A percentile compares a stretch with the other conserved stretches of the same genome.
phyloP scores from a whole-genome alignment of 805 yeast species.

The Saturnispora quitensis region DNA sequence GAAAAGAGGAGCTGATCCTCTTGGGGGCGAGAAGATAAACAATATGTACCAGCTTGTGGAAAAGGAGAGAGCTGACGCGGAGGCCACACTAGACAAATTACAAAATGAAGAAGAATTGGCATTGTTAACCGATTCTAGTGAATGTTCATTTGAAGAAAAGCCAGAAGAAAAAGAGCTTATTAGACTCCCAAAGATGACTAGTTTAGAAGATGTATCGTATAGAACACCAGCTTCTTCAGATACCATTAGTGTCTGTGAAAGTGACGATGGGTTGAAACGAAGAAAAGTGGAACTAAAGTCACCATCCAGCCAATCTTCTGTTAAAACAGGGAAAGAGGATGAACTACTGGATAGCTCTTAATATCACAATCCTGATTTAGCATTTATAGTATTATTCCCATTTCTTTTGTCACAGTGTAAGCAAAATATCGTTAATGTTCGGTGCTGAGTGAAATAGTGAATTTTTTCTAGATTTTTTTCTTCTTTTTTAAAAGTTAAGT shows the following conservation, averaged over 20 bases:
- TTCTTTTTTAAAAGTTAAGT: neutral
- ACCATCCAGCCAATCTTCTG: neutral
- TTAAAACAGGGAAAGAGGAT: neutral
- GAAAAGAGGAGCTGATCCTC: constrained; percentile 32
- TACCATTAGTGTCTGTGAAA: neutral
- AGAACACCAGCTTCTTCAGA: neutral
- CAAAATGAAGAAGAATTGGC: neutral
- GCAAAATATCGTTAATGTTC: neutral
- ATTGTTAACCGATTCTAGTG: constrained; percentile 4
- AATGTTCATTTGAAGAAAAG: neutral
- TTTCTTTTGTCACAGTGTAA: neutral
- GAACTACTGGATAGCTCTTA: neutral
- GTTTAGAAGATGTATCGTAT: neutral
- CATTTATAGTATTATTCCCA: neutral
- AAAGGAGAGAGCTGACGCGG: constrained; percentile 12
- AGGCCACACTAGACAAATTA: constrained; percentile 2
- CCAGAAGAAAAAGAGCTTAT: neutral
- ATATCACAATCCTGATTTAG: neutral
- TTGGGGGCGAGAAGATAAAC: constrained; percentile 42
- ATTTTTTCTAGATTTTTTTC: neutral
- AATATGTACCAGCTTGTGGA: constrained; percentile 34
- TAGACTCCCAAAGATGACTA: neutral
- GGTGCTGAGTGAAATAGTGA: neutral
- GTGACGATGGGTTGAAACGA: constrained; percentile 10
- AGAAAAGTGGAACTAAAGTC: constrained; percentile 8